Conservation (phyloP, 2,329 filamentous ascomycete genomes). For the Metarhizium anisopliae region DNA sequence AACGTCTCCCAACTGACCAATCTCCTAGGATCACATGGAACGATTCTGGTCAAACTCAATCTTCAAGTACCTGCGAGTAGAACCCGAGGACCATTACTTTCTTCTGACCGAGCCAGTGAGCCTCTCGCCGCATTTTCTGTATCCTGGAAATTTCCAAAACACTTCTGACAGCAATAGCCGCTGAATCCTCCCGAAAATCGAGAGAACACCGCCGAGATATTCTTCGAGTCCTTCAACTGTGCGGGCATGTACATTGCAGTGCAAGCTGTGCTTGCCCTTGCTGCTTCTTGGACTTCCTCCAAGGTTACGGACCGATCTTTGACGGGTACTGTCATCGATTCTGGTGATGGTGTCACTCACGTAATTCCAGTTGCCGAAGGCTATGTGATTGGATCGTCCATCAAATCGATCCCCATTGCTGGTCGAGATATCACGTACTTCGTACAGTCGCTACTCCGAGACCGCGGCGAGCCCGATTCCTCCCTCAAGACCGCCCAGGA, state of each 20-base stretch:
- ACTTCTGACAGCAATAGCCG: constrained; percentile 45
- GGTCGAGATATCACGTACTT: constrained; percentile 99
- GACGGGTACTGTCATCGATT: constrained; percentile 97
- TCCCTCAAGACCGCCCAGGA: constrained; percentile 95
- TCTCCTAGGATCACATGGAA: constrained; percentile 85
- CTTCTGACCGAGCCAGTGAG: constrained; percentile 91
- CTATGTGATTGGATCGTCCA: constrained; percentile 97
- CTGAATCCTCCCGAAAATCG: constrained; percentile 97
- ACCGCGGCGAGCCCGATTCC: constrained; percentile 93
- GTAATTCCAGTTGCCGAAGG: constrained; percentile 98
- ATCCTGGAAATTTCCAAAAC: neutral
- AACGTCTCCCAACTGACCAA: constrained; percentile 17
- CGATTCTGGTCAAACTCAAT: constrained; percentile 99
- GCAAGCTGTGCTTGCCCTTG: constrained; percentile 90
- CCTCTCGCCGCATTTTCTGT: neutral
- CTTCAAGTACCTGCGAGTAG: constrained; percentile 97
- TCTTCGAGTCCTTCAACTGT: constrained; percentile 99
- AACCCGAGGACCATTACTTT: constrained; percentile 98
- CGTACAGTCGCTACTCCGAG: constrained; percentile 89
- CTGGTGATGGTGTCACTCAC: constrained; percentile 96
- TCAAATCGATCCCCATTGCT: constrained; percentile 97
- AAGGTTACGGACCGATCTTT: constrained; percentile 95
- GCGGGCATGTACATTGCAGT: constrained; percentile 98
- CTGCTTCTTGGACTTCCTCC: constrained; percentile 96
- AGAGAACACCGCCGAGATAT: constrained; percentile 98